Percentiles rank a stretch among this genome's conserved stretches.
These are phyloP conservation scores for Paecilomyces niveus DNA, from an alignment of 2,329 filamentous ascomycete genomes.

Conservation along the genomic window DNA sequence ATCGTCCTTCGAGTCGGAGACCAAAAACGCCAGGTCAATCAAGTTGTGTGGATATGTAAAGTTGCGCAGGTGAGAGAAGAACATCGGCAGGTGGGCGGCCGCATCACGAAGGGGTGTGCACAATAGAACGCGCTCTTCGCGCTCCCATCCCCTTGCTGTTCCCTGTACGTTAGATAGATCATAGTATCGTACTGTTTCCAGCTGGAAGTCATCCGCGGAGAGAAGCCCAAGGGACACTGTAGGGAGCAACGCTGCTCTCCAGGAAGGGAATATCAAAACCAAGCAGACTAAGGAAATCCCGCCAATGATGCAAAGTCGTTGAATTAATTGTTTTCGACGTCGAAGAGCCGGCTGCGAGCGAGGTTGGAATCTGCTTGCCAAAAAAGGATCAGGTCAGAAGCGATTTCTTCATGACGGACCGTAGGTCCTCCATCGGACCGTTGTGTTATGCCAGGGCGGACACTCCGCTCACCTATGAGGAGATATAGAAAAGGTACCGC, in stretches of 20 bases:
- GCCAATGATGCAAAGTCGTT: constrained; percentile 56
- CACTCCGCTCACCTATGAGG: constrained; percentile 65
- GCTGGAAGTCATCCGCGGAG: constrained; percentile 62
- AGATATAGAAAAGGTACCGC: constrained; percentile 72
- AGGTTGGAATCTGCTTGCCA: constrained; percentile 65
- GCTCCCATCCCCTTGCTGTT: constrained; percentile 87
- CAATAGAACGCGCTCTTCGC: constrained; percentile 88
- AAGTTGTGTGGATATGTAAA: constrained; percentile 96
- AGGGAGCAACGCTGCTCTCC: constrained; percentile 56
- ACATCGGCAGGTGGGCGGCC: constrained; percentile 87
- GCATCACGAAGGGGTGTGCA: constrained; percentile 94
- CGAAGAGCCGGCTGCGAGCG: constrained; percentile 67
- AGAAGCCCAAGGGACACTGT: constrained; percentile 63
- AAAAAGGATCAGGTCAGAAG: background rate
- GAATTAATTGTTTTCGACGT: constrained; percentile 64
- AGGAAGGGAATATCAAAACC: constrained; percentile 69
- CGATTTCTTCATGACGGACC: background rate
- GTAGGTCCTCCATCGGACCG: background rate
- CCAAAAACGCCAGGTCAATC: constrained; percentile 91
- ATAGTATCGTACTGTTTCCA: constrained; percentile 96
- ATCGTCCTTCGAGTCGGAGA: constrained; percentile 93
- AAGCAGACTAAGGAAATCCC: constrained; percentile 54
- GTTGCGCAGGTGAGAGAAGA: constrained; percentile 95
- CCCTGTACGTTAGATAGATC: constrained; percentile 88
- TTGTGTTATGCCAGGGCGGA: background rate